Conservation (phyloP, 345 rosid species). For the Salix brachista region DNA sequence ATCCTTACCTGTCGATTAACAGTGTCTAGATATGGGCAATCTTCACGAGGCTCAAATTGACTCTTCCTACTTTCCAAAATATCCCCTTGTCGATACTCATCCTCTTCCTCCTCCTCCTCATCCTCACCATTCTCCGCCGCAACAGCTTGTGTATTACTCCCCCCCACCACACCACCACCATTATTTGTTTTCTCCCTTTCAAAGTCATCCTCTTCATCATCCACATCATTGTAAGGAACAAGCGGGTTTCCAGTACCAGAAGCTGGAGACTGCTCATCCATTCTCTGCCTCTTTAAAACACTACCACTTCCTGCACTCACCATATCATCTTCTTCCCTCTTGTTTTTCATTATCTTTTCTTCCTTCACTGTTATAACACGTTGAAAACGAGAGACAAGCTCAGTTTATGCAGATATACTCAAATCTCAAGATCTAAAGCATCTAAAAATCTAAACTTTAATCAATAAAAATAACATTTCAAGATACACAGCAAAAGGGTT, state of each 20-base stretch:
- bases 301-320: conserved; percentile 38
- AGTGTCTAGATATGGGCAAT: conserved; percentile 95
- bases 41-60: conserved; percentile 70
- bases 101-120: conserved; percentile 19
- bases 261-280: conserved; percentile 23
- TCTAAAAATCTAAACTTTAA: neutral
- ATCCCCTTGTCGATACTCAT: conserved; percentile 17
- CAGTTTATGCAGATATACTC: neutral
- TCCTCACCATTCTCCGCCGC: conserved; percentile 32
- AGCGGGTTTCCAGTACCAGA: conserved; percentile 52
- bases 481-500: neutral
- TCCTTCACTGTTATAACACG: neutral
- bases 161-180: conserved; percentile 13
- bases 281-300: conserved; percentile 47
- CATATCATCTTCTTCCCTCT: conserved; percentile 34
- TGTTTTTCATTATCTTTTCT: conserved; percentile 33
- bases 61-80: conserved; percentile 35
- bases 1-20: conserved; percentile 89
- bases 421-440: neutral
- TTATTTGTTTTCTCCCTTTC: conserved; percentile 18
- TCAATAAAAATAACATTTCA: neutral
- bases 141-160: neutral
- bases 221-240: conserved; percentile 56
- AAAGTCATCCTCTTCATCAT: conserved; percentile 67
- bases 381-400: neutral